phyloP scores from a whole-genome alignment of 2,329 filamentous ascomycete species.

The Botrytis paeoniae region DNA sequence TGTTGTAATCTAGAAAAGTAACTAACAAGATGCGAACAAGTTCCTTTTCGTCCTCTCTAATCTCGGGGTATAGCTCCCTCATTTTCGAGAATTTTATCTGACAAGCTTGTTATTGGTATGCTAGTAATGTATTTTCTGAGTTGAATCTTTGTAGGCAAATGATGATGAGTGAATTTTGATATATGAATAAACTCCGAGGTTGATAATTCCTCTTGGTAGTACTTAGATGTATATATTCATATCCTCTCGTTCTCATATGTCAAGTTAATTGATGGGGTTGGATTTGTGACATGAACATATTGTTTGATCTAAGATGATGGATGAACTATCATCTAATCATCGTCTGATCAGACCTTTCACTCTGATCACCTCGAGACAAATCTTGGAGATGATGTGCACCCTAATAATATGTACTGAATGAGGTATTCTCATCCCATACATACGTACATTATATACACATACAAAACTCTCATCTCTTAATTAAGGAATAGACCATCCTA shows the following conservation, averaged over 20 bases:
- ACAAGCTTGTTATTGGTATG: neutral
- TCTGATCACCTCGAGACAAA: neutral
- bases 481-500: neutral
- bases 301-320: too few species aligned
- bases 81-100: neutral
- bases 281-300: neutral
- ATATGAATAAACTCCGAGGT: neutral
- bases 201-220: neutral
- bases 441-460: fast-evolving
- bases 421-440: neutral
- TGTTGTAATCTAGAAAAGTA: neutral
- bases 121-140: neutral
- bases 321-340: neutral
- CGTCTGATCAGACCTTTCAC: neutral
- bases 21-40: neutral
- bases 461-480: neutral
- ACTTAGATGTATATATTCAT: neutral
- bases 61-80: neutral
- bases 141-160: neutral
- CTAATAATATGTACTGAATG: neutral
- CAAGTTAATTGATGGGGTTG: neutral
- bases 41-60: neutral
- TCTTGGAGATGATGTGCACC: fast-evolving
- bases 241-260: neutral
- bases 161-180: neutral